Percentiles rank a stretch among this genome's conserved stretches.
Conservation (phyloP, 768 basidiomycete genomes). For the Termitomyces sp. region DNA sequence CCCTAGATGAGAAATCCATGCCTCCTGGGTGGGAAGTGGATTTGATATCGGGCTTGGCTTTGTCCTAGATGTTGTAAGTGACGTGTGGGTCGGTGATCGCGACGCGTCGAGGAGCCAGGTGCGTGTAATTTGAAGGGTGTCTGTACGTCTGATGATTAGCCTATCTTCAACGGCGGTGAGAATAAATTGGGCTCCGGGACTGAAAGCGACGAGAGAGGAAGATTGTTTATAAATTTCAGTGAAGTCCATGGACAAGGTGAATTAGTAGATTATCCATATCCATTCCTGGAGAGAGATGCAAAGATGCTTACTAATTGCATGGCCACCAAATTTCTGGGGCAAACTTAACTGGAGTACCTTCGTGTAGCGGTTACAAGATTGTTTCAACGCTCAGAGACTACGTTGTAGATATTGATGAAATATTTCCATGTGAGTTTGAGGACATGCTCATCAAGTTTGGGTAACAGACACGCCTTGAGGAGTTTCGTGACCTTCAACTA, state of each 20-base stretch:
- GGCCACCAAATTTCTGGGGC: no score
- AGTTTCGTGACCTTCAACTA: no score
- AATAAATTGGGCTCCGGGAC: slow-evolving; percentile 83
- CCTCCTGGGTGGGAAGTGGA: slow-evolving; percentile 21
- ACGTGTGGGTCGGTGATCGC: slow-evolving; percentile 43
- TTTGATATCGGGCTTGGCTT: slow-evolving; percentile 21
- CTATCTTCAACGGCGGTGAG: slow-evolving; percentile 76
- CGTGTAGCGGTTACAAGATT: no score
- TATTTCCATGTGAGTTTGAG: no score
- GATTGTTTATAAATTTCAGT: slow-evolving; percentile 82
- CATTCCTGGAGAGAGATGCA: no score
- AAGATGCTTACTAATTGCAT: no score
- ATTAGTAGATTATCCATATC: no score
- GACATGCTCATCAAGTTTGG: no score
- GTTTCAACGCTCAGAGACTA: no score
- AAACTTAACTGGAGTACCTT: no score
- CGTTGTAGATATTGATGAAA: no score
- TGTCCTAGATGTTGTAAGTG: slow-evolving; percentile 31
- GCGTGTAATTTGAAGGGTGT: slow-evolving; percentile 77
- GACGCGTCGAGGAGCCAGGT: slow-evolving; percentile 68
- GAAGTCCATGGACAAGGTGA: slow-evolving; percentile 59
- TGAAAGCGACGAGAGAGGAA: slow-evolving; percentile 67
- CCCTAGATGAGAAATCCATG: slow-evolving; percentile 65
- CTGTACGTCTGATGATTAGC: slow-evolving; percentile 77
- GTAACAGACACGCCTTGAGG: no score